Base-by-base conservation (phyloP, 2,329 filamentous ascomycete genomes). In the Fusarium multiceps region DNA sequence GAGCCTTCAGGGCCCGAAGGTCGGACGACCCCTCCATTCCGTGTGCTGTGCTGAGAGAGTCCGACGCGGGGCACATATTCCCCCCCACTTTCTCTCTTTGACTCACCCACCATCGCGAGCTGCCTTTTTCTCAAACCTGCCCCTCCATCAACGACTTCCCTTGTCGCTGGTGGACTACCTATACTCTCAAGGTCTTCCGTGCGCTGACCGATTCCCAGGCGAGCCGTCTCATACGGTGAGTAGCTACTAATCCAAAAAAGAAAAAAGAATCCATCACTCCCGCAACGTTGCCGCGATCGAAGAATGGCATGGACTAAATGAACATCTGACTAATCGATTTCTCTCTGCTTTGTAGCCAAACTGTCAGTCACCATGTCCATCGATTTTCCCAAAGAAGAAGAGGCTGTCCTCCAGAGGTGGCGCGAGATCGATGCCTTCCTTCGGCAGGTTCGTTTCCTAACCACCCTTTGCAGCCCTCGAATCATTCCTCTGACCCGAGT, bases 321-420 rank as follows among this genome's bases (percentile, higher is more conserved):
- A 71, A 58, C 58, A 37, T n/a, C 34, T 37, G 34, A 37, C 34
- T 37, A n/a, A 37, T n/a, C 34, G 34, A 11, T 37, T 37, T 48
- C 51, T 63, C 57, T 21, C 41, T 69, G 47, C 32, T 12, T 42
- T 55, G 32, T 27, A 71, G 68, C 47, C 57, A 57, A 60, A 56
- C 42, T 53, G 62, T 46, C 56, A 69, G 67, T 72, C 72, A 80
- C 68, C 72, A 93, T 94, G 92, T 93, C 92, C 78, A 95, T 98
- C 84, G 89, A 95, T 82, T 98, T 98, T 80, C 92, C 95, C 60
- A 92, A 92, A 81, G 93, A 96, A 82, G 95, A 98, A 86, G 92
- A 97, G 84, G 88, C 85, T 69, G 88, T 94, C 80, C 90, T 98
- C 80, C 85, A 90, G 78, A 88, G 89, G 83, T 99, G 95, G 96